Percentiles rank a stretch among this genome's conserved stretches.
Conservation (phyloP, 208 protist genomes). For the Paratrypanosoma confusum region DNA sequence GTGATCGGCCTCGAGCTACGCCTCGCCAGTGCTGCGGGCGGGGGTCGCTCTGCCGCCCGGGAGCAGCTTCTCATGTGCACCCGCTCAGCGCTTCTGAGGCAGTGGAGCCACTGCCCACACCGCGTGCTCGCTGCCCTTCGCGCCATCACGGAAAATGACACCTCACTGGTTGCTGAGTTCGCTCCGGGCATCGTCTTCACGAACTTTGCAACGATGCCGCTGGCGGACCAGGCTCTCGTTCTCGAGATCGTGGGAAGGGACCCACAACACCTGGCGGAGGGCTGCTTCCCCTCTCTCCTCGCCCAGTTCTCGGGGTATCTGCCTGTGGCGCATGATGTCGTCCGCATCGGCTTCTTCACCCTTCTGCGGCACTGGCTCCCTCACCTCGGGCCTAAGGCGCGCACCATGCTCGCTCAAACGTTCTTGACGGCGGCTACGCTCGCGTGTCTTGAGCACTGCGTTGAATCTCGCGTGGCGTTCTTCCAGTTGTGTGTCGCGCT, state of each 20-base stretch:
- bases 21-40: neutral
- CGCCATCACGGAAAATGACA: constrained; percentile 6
- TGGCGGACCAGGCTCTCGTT: constrained; percentile 11
- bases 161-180: constrained; percentile 3
- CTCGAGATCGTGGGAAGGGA: constrained; percentile 8
- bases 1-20: constrained; percentile 42
- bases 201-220: constrained; percentile 5
- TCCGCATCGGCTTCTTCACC: constrained; percentile 10
- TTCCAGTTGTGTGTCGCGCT: constrained; percentile 6
- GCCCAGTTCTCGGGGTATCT: constrained; percentile 16
- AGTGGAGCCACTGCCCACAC: neutral
- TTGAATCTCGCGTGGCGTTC: constrained; percentile 12
- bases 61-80: neutral
- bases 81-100: neutral
- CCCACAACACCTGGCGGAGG: neutral
- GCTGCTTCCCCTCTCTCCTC: constrained; percentile 8
- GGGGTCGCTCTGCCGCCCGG: constrained; percentile 2
- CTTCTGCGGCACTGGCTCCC: constrained; percentile 7
- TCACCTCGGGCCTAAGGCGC: constrained; percentile 1
- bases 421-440: constrained; percentile 13
- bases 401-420: neutral
- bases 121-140: constrained; percentile 9
- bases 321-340: neutral
- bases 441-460: neutral
- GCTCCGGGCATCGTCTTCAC: constrained; percentile 10